Conservation (phyloP, 83 land plant genomes). For the Larix sibirica region DNA sequence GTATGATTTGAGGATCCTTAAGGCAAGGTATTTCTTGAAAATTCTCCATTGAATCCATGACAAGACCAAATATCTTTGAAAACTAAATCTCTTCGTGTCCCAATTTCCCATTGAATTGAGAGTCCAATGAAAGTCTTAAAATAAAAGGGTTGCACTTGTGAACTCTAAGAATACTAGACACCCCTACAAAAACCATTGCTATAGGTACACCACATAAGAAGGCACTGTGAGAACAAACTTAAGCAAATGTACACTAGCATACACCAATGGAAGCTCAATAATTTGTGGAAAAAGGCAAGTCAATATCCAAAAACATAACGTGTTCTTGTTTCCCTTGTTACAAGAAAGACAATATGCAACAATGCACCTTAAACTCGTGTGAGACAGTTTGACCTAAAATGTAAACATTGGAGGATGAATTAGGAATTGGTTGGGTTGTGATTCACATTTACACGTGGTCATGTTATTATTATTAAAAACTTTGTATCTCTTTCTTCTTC, state of each 20-base stretch:
- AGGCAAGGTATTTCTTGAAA: background rate
- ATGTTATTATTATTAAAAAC: too few species aligned
- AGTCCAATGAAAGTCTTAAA: background rate
- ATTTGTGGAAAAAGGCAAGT: background rate
- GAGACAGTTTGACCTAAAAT: background rate
- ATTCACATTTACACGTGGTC: too few species aligned
- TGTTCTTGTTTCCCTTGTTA: background rate
- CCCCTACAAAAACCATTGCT: background rate
- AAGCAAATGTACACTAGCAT: background rate
- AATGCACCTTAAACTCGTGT: background rate
- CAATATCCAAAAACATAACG: background rate
- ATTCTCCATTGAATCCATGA: constrained; percentile 5
- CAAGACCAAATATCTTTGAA: constrained; percentile 32
- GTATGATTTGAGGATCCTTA: constrained; percentile 24
- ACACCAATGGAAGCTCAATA: background rate
- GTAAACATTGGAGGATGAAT: too few species aligned
- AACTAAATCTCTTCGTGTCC: constrained; percentile 30
- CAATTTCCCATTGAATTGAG: background rate
- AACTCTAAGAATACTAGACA: background rate
- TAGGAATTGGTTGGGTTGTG: too few species aligned
- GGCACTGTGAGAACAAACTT: background rate
- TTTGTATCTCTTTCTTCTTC: too few species aligned
- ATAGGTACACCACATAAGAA: background rate
- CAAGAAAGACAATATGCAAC: background rate
- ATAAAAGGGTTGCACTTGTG: background rate